These are phyloP conservation scores for Penicillium rolfsii DNA, from an alignment of 2,329 filamentous ascomycete species.

Conservation along the genomic window DNA sequence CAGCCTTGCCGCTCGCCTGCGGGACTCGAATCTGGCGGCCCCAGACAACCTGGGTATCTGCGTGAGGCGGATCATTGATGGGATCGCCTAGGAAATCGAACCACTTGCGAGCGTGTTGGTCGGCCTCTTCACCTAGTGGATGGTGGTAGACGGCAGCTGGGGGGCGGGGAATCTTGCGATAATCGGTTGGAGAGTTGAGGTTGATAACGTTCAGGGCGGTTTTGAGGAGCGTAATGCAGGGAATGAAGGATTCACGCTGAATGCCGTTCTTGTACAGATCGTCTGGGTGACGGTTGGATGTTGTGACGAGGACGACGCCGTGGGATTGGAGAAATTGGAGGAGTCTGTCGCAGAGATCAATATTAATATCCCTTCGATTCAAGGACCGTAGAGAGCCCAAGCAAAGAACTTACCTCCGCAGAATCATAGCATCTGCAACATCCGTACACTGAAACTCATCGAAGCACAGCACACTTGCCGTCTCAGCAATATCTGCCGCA, in stretches of 20 bases:
- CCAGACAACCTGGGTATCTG: constrained; percentile 84
- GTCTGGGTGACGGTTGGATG: constrained; percentile 92
- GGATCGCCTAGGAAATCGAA: constrained; percentile 91
- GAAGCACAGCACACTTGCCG: constrained; percentile 87
- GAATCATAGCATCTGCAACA: constrained; percentile 97
- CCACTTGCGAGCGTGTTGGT: constrained; percentile 88
- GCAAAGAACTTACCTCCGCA: constrained; percentile 64
- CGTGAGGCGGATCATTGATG: constrained; percentile 72
- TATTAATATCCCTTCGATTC: neutral
- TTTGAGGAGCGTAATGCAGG: constrained; percentile 91
- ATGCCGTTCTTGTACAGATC: constrained; percentile 98
- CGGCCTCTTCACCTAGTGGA: constrained; percentile 76
- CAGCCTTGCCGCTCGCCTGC: constrained; percentile 81
- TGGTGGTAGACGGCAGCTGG: constrained; percentile 93
- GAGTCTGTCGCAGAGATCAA: constrained; percentile 54
- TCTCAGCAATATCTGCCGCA: constrained; percentile 88
- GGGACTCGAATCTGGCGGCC: constrained; percentile 88
- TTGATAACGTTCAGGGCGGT: constrained; percentile 84
- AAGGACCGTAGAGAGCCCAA: neutral
- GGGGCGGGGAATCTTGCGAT: constrained; percentile 93
- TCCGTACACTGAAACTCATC: constrained; percentile 99
- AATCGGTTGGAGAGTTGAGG: constrained; percentile 92
- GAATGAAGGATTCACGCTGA: constrained; percentile 91
- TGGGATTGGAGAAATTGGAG: constrained; percentile 92
- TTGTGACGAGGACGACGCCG: constrained; percentile 94